phyloP scores from a whole-genome alignment of 2,329 filamentous ascomycete species.

The Aspergillus caelatus region DNA sequence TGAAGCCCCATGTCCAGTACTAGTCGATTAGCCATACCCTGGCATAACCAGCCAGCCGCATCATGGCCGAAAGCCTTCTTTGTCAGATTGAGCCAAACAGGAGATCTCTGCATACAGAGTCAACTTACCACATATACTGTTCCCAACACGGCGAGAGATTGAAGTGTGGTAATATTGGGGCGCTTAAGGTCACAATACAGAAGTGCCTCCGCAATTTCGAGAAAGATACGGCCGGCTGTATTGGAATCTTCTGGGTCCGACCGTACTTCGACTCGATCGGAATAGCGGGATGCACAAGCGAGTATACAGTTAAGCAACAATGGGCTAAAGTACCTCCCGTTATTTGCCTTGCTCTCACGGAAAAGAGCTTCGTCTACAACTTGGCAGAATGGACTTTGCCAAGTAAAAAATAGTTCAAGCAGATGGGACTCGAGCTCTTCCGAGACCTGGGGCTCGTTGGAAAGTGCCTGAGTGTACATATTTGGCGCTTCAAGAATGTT shows the following conservation, averaged over 20 bases:
- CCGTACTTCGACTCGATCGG: conserved; percentile 34
- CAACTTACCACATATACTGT: conserved; percentile 30
- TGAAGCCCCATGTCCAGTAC: conserved; percentile 44
- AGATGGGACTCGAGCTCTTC: conserved; percentile 32
- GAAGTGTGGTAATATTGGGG: conserved; percentile 42
- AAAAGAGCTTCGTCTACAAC: conserved; percentile 40
- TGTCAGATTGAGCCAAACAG: neutral
- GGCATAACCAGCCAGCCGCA: conserved; percentile 40
- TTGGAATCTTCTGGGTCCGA: conserved; percentile 34
- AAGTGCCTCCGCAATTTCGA: conserved; percentile 30
- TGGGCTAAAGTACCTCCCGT: conserved; percentile 35
- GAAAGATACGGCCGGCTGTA: conserved; percentile 36
- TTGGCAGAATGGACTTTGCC: conserved; percentile 42
- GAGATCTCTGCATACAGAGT: neutral
- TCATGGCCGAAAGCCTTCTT: conserved; percentile 37
- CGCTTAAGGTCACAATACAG: conserved; percentile 26
- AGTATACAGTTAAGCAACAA: conserved; percentile 36
- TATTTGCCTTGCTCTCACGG: conserved; percentile 29
- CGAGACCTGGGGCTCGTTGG: conserved; percentile 11
- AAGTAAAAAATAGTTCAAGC: conserved; percentile 40
- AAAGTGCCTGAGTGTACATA: neutral
- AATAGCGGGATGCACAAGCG: conserved; percentile 38
- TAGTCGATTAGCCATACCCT: conserved; percentile 41
- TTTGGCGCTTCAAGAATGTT: neutral
- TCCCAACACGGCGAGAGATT: conserved; percentile 37